phyloP scores from a whole-genome alignment of 768 basidiomycete genomes.

The Leucogyrophana mollusca region DNA sequence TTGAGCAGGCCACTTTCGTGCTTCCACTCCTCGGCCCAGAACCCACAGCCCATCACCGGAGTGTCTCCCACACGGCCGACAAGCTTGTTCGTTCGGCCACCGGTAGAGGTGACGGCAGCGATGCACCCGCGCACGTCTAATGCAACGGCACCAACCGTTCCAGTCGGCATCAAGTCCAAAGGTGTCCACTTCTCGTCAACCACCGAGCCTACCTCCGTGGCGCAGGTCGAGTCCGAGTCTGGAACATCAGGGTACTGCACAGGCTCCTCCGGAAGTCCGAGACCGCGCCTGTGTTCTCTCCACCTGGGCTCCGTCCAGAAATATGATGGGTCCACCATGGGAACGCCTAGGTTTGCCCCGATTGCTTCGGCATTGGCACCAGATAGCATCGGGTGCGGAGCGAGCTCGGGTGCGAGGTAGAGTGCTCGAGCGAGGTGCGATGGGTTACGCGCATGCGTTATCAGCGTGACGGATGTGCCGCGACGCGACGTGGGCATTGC shows the following conservation, averaged over 20 bases:
- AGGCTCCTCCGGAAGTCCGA: slow-evolving; percentile 72
- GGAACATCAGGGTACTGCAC: slow-evolving; percentile 31
- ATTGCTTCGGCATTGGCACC: slow-evolving; percentile 62
- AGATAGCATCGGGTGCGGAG: slow-evolving; percentile 71
- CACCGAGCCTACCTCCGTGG: slow-evolving; percentile 16
- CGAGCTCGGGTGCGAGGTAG: slow-evolving; percentile 64
- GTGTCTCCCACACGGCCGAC: slow-evolving; percentile 85
- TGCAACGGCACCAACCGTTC: slow-evolving; percentile 85
- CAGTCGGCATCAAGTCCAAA: slow-evolving; percentile 64
- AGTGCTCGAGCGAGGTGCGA: slow-evolving; percentile 67
- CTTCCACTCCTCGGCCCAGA: slow-evolving; percentile 83
- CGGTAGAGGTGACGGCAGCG: slow-evolving; percentile 72
- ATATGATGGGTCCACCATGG: slow-evolving; percentile 71
- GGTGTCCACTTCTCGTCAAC: slow-evolving; percentile 13
- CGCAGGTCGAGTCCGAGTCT: slow-evolving; percentile 11
- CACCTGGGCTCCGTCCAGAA: slow-evolving; percentile 76
- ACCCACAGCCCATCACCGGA: slow-evolving; percentile 73
- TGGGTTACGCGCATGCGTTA: slow-evolving; percentile 70
- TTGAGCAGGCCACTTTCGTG: slow-evolving; percentile 29
- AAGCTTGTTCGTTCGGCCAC: slow-evolving; percentile 81
- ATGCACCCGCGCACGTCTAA: slow-evolving; percentile 75
- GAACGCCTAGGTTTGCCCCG: slow-evolving; percentile 51
- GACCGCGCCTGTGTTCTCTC: slow-evolving; percentile 71
- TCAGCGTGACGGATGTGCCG: slow-evolving; percentile 62
- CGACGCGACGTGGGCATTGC: slow-evolving; percentile 57